phyloP scores from a whole-genome alignment of 768 basidiomycete genomes.

The Rhizopogon roseolus region DNA sequence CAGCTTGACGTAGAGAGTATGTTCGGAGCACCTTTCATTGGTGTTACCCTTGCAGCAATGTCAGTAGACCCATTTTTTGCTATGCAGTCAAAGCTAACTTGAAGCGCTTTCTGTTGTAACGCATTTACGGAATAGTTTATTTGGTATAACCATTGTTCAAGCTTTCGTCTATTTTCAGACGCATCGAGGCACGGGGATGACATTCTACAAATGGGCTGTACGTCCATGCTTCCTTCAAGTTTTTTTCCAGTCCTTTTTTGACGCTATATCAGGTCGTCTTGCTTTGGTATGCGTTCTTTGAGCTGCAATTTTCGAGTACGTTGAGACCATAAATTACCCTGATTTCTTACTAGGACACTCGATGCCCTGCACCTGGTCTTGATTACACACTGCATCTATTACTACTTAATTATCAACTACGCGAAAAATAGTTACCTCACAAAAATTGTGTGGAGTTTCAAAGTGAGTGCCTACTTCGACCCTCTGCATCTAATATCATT shows the following conservation, averaged over 20 bases:
- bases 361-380: conserved; percentile 32
- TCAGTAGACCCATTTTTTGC: not conserved
- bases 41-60: not conserved
- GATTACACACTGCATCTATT: conserved; percentile 30
- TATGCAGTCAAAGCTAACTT: too few relatives aligned
- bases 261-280: not conserved
- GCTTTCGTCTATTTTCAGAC: not conserved
- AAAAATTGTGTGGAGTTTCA: conserved; percentile 24
- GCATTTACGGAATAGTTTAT: not conserved
- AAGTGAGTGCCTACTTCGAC: not conserved
- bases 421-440: too few relatives aligned
- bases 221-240: not conserved
- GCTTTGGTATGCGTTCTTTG: not conserved
- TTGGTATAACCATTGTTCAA: not conserved
- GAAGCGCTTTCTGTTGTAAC: too few relatives aligned
- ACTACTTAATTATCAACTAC: conserved; percentile 31
- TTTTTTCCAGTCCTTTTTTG: not conserved
- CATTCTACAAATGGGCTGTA: not conserved
- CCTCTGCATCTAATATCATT: not conserved
- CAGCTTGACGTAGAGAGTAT: not conserved
- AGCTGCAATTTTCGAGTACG: not conserved
- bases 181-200: not conserved
- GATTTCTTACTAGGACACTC: conserved; percentile 23
- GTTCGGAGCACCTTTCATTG: not conserved
- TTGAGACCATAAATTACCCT: not conserved